A percentile compares a stretch with the other conserved stretches of the same genome.
These are phyloP conservation scores for Fusarium camptoceras DNA, from an alignment of 2,329 filamentous ascomycete genomes.

Conservation along the genomic window DNA sequence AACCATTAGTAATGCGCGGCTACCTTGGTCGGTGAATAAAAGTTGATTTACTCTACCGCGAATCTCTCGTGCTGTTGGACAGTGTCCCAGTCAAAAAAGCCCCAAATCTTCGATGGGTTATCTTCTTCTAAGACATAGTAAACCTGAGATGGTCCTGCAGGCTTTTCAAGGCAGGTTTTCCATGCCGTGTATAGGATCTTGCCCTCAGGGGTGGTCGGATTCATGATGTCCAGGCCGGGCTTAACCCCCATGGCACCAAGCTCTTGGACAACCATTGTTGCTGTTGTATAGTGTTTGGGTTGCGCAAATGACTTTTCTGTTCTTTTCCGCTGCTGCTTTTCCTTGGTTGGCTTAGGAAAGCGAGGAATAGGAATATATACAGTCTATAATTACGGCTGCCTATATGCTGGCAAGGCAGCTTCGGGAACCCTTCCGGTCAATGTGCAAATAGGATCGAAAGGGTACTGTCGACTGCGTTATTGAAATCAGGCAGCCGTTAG, in stretches of 20 bases:
- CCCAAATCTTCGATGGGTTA: slow-evolving; percentile 7
- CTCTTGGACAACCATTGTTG: slow-evolving; percentile 17
- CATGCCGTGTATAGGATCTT: background rate
- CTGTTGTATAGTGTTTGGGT: background rate
- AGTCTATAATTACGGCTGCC: background rate
- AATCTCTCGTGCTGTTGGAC: slow-evolving; percentile 14
- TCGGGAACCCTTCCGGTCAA: too few species aligned
- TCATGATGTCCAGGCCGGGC: slow-evolving; percentile 12
- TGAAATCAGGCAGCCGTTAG: background rate
- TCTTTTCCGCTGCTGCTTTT: background rate
- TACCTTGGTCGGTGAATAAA: fast-evolving
- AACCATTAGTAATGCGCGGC: background rate
- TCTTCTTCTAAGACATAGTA: slow-evolving; percentile 19
- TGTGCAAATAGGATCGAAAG: too few species aligned
- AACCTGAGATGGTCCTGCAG: slow-evolving; percentile 7
- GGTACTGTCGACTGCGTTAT: background rate
- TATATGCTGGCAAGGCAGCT: background rate
- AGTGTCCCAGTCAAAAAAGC: slow-evolving; percentile 28
- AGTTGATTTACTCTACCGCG: slow-evolving; percentile 5
- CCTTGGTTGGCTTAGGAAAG: background rate
- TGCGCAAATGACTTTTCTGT: background rate
- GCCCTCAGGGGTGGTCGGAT: slow-evolving; percentile 8
- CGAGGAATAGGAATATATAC: background rate
- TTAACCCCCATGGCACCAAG: slow-evolving; percentile 21
- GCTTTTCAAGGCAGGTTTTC: background rate